Evolutionary conservation across 1,284 basidiomycete species (phyloP).

Genomic region (Malassezia sympodialis): DNA sequence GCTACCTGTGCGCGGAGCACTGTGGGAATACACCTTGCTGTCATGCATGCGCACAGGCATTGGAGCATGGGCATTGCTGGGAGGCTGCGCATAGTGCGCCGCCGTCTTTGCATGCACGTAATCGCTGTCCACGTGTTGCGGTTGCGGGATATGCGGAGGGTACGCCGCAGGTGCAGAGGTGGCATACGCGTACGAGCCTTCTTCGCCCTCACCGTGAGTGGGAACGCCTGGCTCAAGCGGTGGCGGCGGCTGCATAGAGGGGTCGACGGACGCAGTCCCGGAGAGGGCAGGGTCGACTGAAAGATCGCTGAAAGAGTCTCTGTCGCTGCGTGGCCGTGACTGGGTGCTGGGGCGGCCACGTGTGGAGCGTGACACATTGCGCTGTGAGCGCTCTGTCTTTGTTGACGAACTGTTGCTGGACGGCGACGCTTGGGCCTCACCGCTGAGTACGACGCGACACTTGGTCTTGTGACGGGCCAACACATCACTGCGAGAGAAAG

Average conservation of each 20-base stretch:
- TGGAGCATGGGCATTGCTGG: neutral
- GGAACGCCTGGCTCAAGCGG: conserved; percentile 7
- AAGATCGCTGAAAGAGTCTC: conserved; percentile 2
- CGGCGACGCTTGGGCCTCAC: conserved; percentile 20
- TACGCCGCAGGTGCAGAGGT: neutral
- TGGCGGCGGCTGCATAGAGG: conserved; percentile 17
- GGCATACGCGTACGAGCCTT: neutral
- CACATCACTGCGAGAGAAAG: conserved; percentile 45
- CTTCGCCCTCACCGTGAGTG: neutral
- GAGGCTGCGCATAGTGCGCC: neutral
- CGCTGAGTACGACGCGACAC: conserved; percentile 34
- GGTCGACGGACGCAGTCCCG: conserved; percentile 7
- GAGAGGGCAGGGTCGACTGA: conserved; percentile 17
- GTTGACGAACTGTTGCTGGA: conserved; percentile 9
- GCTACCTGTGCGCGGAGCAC: neutral
- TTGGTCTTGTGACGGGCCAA: conserved; percentile 44
- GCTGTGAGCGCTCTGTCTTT: conserved; percentile 2
- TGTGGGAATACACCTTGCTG: conserved; percentile 8
- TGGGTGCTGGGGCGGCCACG: neutral
- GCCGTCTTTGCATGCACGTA: neutral
- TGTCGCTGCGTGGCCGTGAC: neutral
- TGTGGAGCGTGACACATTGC: neutral
- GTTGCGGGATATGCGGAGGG: neutral
- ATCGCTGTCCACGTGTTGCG: neutral
- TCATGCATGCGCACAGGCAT: conserved; percentile 7